Base-by-base conservation (phyloP, 2,329 filamentous ascomycete genomes). In the Emericellopsis atlantica region DNA sequence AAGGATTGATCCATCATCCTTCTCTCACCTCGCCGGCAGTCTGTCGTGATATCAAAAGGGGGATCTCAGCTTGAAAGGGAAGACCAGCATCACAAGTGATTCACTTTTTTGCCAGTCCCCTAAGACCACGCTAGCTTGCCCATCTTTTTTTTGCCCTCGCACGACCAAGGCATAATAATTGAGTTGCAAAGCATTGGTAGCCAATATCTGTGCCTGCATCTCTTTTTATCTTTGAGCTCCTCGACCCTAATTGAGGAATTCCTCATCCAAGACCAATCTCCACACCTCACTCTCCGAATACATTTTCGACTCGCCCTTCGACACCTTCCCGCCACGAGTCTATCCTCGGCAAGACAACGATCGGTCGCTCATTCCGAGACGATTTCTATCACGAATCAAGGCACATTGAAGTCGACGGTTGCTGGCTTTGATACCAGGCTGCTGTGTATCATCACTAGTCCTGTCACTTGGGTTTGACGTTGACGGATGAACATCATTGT, bases 221-320 rank as follows among this genome's bases (percentile, higher is more conserved):
- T 29, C 29, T 16, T 16, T 16, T 15, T 14, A 16, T 14, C 14
- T 35, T 37, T 26, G 12, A 18, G 23, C 45, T 42, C 35, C 16
- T 24, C 16, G 4, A 15, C 32, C n/a, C n/a, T 21, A 15, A 35
- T 21, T 35, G 32, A 35, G 32, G 15, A 38, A 23, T 14, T 22
- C 44, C 42, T 42, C 43, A 41, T 42, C 42, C 40, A 7, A 35
- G n/a, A 8, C 10, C 14, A 15, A 37, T n/a, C 35, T 43, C 41
- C 29, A 36, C 36, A 31, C 39, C 41, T 8, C 24, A 16, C 42
- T 43, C 44, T 48, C 44, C 42, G 43, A 38, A 48, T 48, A 61
- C 67, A 68, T 66, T 64, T 64, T 65, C 57, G 57, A 56, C 54
- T 55, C 55, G 54, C 55, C 56, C 44, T 43, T 44, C 49, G 16